Conservation (phyloP, 1,139 yeast species). For the Schwanniomyces etchellsii region DNA sequence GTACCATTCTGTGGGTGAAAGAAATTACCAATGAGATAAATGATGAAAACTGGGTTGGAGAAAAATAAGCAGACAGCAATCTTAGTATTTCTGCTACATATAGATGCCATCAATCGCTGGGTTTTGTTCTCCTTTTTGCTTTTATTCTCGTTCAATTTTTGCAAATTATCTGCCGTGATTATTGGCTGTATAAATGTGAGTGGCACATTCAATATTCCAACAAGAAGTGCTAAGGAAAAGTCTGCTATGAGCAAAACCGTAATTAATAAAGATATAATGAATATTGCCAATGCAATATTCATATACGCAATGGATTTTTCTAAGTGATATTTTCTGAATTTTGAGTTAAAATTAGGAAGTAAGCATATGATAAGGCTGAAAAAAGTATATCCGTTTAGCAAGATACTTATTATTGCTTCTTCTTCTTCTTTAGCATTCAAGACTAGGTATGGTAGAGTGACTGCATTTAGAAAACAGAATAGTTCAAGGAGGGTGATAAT, state of each 20-base stretch:
- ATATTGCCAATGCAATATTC: slow-evolving; percentile 39
- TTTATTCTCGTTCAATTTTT: neutral
- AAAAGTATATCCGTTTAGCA: slow-evolving; percentile 15
- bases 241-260: slow-evolving; percentile 77
- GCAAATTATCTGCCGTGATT: slow-evolving; percentile 7
- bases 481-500: slow-evolving; percentile 1
- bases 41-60: slow-evolving; percentile 51
- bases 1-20: slow-evolving; percentile 28
- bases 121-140: neutral
- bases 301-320: slow-evolving; percentile 20
- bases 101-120: neutral
- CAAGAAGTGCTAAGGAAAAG: slow-evolving; percentile 69
- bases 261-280: slow-evolving; percentile 62
- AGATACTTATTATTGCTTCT: slow-evolving; percentile 11
- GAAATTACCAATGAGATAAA: slow-evolving; percentile 26
- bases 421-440: slow-evolving; percentile 10
- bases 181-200: slow-evolving; percentile 58
- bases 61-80: slow-evolving; percentile 32
- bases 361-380: slow-evolving; percentile 15
- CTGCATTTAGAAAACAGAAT: slow-evolving; percentile 23
- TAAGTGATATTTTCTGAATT: slow-evolving; percentile 10
- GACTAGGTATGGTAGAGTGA: slow-evolving; percentile 22
- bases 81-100: slow-evolving; percentile 10
- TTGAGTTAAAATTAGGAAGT: slow-evolving; percentile 13
- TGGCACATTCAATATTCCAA: slow-evolving; percentile 69